A percentile compares a stretch with the other conserved stretches of the same genome.
These are phyloP conservation scores for Paspalum notatum DNA, from an alignment of 176 grass and related monocot genomes.

Conservation along the genomic window DNA sequence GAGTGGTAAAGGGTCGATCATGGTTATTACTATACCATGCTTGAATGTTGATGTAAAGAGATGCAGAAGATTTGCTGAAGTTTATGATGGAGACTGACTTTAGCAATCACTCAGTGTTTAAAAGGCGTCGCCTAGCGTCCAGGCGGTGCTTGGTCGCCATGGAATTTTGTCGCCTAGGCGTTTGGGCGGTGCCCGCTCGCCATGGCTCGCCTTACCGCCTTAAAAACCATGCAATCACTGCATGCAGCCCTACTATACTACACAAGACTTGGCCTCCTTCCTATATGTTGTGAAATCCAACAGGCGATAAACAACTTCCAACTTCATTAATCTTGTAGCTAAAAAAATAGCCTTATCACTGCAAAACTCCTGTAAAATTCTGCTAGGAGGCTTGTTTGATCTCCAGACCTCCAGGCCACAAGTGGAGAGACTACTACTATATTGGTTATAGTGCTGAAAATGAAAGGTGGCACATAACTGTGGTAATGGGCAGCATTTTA, in stretches of 20 bases:
- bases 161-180: no score
- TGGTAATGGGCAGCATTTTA: neutral
- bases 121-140: no score
- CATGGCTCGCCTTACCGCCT: no score
- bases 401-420: no score
- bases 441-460: slow-evolving; percentile 24
- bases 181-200: no score
- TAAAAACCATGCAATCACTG: neutral
- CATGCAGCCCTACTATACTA: neutral
- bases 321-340: neutral
- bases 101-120: neutral
- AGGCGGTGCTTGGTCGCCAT: no score
- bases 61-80: neutral
- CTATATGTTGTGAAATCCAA: neutral
- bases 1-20: neutral
- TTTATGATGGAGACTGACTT: slow-evolving; percentile 4
- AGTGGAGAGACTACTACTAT: no score
- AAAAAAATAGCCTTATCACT: neutral
- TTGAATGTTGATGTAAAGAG: neutral
- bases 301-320: neutral
- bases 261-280: neutral
- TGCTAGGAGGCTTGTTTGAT: no score
- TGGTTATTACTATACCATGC: slow-evolving; percentile 1
- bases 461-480: slow-evolving; percentile 12
- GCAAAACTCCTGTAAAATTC: no score